Evolutionary conservation across 2,329 filamentous ascomycete genomes (phyloP), one percentile per base, ranked within the genome.

Genomic region (Exserohilum turcica): DNA sequence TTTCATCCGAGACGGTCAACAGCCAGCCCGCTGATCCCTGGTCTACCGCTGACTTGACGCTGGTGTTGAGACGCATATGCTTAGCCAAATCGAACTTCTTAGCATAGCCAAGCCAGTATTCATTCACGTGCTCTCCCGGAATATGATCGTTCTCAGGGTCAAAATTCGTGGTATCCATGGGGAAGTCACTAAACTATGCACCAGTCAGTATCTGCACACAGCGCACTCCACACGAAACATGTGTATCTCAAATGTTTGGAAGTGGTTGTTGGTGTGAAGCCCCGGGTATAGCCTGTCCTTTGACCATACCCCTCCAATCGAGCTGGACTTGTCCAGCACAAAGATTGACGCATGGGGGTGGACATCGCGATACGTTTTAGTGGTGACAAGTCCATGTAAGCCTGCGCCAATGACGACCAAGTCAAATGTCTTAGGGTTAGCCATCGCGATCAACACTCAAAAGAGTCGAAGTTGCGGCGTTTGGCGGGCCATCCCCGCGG

Each of bases 41-140:
- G 15, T 79, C 77, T 29, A 79, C 76, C 1, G 82, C 78, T 4
- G 75, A 73, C 0, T 77, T 67, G 0, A 87, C 84, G 27, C 67
- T 77, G 0, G 79, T 80, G n/a, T 81, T 72, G 39, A 86, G 78
- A 7, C 77, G 78, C 19, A 85, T 80, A 31, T 76, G 70, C 6
- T 74, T 66, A 24, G 67, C 71, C 1, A 89, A 68, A 9, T 76
- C 77, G 82, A 63, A 68, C 2, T 79, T 76, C 21, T 76, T 44
- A 3, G 58, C 65, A 52, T 66, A 71, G 2, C 79, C 76, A 24
- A 74, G 74, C 6, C 89, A 72, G 65, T 89, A 89, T 0, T 70
- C 59, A 61, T 87, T 81, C 43, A 88, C 71, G 2, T 82, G 78
- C 1, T 76, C 60, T 0, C 84, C 86, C 0, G 86, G 81, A 42